Evolutionary conservation across 2,329 filamentous ascomycete genomes (phyloP).

Genomic region (Hawksworthiomyces lignivorus): DNA sequence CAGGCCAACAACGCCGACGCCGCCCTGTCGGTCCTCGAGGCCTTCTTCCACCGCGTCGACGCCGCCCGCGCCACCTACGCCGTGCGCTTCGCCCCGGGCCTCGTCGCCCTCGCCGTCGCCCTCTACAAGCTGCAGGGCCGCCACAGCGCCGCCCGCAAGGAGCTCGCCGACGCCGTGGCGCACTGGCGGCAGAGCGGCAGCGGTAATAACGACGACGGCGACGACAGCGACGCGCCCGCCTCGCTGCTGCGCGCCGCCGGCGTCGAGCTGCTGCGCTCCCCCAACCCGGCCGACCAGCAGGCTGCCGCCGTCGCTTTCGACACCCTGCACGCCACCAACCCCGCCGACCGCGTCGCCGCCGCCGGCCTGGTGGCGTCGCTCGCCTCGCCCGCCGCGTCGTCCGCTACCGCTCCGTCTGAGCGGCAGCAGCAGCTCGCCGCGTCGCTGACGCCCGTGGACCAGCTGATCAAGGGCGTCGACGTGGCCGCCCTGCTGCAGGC

Average conservation of each 20-base stretch:
- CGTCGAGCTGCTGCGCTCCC: slow-evolving; percentile 71
- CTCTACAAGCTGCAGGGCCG: slow-evolving; percentile 73
- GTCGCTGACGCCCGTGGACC: slow-evolving; percentile 34
- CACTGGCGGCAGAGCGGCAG: slow-evolving; percentile 58
- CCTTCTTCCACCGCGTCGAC: slow-evolving; percentile 64
- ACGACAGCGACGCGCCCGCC: slow-evolving; percentile 26
- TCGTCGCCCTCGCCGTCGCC: slow-evolving; percentile 72
- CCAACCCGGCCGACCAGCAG: slow-evolving; percentile 57
- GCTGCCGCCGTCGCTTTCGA: slow-evolving; percentile 74
- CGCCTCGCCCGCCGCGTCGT: slow-evolving; percentile 50
- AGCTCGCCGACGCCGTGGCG: slow-evolving; percentile 69
- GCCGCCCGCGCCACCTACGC: slow-evolving; percentile 40
- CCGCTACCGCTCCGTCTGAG: slow-evolving; percentile 44
- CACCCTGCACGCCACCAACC: slow-evolving; percentile 57
- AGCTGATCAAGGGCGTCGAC: slow-evolving; percentile 54
- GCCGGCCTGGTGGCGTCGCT: slow-evolving; percentile 84
- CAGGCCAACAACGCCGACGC: slow-evolving; percentile 58
- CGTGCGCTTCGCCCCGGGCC: slow-evolving; percentile 72
- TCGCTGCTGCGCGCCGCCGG: slow-evolving; percentile 75
- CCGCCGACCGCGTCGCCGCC: slow-evolving; percentile 60
- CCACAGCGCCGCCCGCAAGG: slow-evolving; percentile 60
- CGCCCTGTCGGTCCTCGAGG: slow-evolving; percentile 67
- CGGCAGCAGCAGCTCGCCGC: slow-evolving; percentile 6
- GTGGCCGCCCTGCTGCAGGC: slow-evolving; percentile 54
- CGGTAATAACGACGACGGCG: slow-evolving; percentile 19